phyloP scores from a whole-genome alignment of 371 early-diverging fungal genomes.

The Chytridium lagenaria region DNA sequence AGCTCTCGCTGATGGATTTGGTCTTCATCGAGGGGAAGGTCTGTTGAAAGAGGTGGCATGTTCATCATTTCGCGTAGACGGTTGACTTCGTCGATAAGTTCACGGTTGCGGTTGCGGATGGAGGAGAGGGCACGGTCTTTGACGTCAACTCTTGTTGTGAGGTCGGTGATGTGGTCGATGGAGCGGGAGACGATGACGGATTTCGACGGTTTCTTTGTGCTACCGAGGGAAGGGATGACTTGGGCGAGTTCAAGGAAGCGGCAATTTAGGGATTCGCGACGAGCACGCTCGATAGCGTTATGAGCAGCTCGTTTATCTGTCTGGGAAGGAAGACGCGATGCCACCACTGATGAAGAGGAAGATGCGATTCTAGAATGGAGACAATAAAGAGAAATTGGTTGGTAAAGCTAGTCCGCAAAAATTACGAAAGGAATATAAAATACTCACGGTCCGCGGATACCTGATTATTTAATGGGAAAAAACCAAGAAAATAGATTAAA shows the following conservation, averaged over 20 bases:
- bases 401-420: too few relatives aligned
- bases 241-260: slow-evolving; percentile 81
- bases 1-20: too few relatives aligned
- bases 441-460: too few relatives aligned
- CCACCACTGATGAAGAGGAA: not conserved
- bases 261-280: slow-evolving; percentile 76
- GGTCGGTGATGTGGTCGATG: slow-evolving; percentile 33
- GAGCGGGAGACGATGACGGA: slow-evolving; percentile 62
- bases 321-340: slow-evolving; percentile 23
- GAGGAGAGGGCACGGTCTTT: slow-evolving; percentile 23
- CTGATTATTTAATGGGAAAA: too few relatives aligned
- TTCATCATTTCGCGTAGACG: slow-evolving; percentile 24
- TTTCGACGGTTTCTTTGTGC: slow-evolving; percentile 78
- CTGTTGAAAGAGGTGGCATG: too few relatives aligned
- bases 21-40: too few relatives aligned
- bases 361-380: not conserved
- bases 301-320: slow-evolving; percentile 76
- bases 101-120: slow-evolving; percentile 24
- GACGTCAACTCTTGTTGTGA: slow-evolving; percentile 24
- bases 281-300: slow-evolving; percentile 80
- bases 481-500: too few relatives aligned
- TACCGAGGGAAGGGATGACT: slow-evolving; percentile 75
- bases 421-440: too few relatives aligned
- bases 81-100: slow-evolving; percentile 33
- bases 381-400: too few relatives aligned